A percentile compares a stretch with the other conserved stretches of the same genome.
Evolutionary conservation across 1,139 yeast genomes (phyloP).

Genomic region (Sugiyamaella xylanicola): DNA sequence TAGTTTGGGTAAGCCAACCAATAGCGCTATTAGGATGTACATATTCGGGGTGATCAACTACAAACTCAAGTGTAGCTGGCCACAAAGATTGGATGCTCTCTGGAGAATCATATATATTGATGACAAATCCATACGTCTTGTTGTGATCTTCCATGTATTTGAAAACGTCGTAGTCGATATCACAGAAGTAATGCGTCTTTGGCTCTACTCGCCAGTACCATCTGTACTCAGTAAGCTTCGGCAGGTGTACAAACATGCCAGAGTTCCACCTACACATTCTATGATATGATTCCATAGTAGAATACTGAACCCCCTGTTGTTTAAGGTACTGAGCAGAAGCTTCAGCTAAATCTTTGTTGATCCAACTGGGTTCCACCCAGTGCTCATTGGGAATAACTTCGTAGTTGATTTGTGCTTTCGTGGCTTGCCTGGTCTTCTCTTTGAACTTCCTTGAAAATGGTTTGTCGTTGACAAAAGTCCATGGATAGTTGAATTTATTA

Average conservation of each 20-base stretch:
- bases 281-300: constrained; percentile 62
- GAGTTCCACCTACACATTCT: constrained; percentile 79
- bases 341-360: constrained; percentile 51
- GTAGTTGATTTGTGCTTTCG: constrained; percentile 59
- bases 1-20: constrained; percentile 65
- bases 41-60: constrained; percentile 59
- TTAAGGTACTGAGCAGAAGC: constrained; percentile 47
- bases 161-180: constrained; percentile 74
- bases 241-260: constrained; percentile 62
- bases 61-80: constrained; percentile 65
- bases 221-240: constrained; percentile 54
- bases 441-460: constrained; percentile 64
- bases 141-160: constrained; percentile 66
- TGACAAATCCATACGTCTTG: constrained; percentile 69
- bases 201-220: constrained; percentile 87
- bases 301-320: constrained; percentile 59
- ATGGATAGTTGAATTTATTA: constrained; percentile 71
- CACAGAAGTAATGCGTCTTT: constrained; percentile 64
- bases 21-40: constrained; percentile 67
- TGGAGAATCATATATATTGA: constrained; percentile 67
- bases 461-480: constrained; percentile 74
- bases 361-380: constrained; percentile 67
- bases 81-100: constrained; percentile 63
- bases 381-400: constrained; percentile 53
- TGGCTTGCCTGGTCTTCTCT: constrained; percentile 43